Evolutionary conservation across 2,329 filamentous ascomycete genomes (phyloP), one percentile per base, ranked within the genome.

Genomic region (Diaporthe nobilis): DNA sequence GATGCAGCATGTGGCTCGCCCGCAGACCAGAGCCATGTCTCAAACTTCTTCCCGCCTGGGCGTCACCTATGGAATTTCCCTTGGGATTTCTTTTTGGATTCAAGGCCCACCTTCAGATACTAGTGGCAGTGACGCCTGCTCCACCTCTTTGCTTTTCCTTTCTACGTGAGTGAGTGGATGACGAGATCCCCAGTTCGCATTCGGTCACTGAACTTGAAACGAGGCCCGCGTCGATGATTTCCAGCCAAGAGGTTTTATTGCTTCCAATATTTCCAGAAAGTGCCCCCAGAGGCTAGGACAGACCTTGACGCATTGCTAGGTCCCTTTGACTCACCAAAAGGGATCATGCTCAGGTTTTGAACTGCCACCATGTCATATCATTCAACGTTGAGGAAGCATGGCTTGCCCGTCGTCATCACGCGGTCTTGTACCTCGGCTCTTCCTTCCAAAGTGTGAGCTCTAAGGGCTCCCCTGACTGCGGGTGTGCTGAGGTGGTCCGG

Each of bases 21-120:
- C 58, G 60, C 49, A 47, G 57, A 37, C 17, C 44, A 31, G 57
- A 51, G 58, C 47, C 71, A 65, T 73, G 71, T 73, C 71, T 73
- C 58, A 63, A 73, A 73, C 49, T 34, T 61, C 31, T n/a, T n/a
- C 55, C 61, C 42, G 70, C 44, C 70, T 58, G 57, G 58, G 57
- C n/a, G 9, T 72, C 57, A 31, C 44, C 44, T 53, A 49, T 44
- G 71, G 34, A 61, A 53, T 39, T 44, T 44, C 20, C 47, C 37
- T 31, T 20, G 37, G 13, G 47, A 6, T 51, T 68, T 53, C 47
- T 49, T 53, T 68, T 68, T 68, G 47, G 51, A 28, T 55, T 6
- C 47, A 53, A n/a, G 22, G 31, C 42, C 47, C 57, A 53, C 71
- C 58, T 55, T 20, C 28, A n/a, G 34, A 10, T n/a, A 71, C 42